Evolutionary conservation across 805 yeast genomes (phyloP), one percentile per base, ranked within the genome.

Genomic region (Millerago galiae): DNA sequence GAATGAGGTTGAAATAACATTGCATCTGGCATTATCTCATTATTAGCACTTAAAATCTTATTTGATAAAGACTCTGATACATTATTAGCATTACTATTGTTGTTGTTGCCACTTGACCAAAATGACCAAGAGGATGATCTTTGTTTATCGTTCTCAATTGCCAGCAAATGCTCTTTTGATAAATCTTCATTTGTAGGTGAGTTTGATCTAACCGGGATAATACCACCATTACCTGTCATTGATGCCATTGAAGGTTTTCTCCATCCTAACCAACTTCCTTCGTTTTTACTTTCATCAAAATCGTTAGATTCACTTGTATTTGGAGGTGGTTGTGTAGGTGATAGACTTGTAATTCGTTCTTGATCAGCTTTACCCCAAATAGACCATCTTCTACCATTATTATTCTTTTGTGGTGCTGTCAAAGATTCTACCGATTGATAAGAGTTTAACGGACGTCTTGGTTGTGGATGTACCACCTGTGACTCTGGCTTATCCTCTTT

Each of bases 121-220:
- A 57, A 48, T 2, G 61, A 54, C 61, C 61, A 57, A 1, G 61
- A 55, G 1, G 47, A 42, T 4, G 42, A 16, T n/a, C 47, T 35
- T 8, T 26, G 39, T 17, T 37, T 41, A 9, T 42, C 42, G 28
- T 16, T 38, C 14, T 35, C 45, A n/a, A 35, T 13, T 1, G 42
- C 35, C 15, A 38, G 38, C 15, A 42, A 16, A 10, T 30, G 29
- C 14, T 38, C 45, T 21, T 21, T 21, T 21, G 24, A 21, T 21
- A 21, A 21, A 21, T 21, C 24, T 17, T 42, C 42, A 14, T 18
- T 42, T 33, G n/a, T 11, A 24, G 33, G 30, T 8, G 34, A 28
- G 4, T 10, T 21, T 6, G 40, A 21, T 29, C 34, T 29, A 28
- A 12, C 14, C 14, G 35, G 33, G 6, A 32, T 24, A 17, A 32